Evolutionary conservation across 306 rosid species (phyloP).

Genomic region (Aeschynomene evenia): DNA sequence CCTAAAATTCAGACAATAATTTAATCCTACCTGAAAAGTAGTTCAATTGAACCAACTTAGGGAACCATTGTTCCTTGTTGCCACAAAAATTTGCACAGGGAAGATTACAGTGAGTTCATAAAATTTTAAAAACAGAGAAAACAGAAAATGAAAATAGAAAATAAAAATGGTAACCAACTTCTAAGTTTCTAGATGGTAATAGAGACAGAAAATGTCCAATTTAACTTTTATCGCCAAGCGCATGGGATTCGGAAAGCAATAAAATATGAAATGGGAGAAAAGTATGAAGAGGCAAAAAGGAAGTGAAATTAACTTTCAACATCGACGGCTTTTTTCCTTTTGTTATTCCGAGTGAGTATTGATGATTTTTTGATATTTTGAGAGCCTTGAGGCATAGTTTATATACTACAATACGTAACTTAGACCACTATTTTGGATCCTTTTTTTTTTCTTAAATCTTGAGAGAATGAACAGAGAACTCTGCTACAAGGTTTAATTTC

Average conservation of each 20-base stretch:
- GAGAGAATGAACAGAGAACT: not conserved
- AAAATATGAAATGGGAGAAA: not conserved
- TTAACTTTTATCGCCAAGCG: not conserved
- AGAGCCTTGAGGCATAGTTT: not conserved
- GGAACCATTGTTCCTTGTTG: not conserved
- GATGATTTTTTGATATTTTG: not conserved
- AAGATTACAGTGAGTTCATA: not conserved
- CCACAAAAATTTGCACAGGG: not conserved
- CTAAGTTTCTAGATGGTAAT: not conserved
- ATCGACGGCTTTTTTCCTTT: not conserved
- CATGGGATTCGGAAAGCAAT: not conserved
- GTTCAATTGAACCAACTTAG: not conserved
- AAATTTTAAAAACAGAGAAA: too few relatives aligned
- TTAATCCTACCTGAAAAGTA: not conserved
- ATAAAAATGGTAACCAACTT: too few relatives aligned
- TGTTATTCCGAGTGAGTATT: not conserved
- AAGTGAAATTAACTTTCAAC: constrained; percentile 6
- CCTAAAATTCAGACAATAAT: not conserved
- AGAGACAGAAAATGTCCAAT: not conserved
- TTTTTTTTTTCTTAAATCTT: not conserved
- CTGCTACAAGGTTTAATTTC: not conserved
- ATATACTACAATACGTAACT: not conserved
- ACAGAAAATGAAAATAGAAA: too few relatives aligned
- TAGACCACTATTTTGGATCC: not conserved
- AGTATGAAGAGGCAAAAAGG: not conserved